Percentiles rank a stretch among this genome's conserved stretches.
Evolutionary conservation across 495 filamentous ascomycete genomes (phyloP).

Genomic region (Hypoxylon lienhwacheense): DNA sequence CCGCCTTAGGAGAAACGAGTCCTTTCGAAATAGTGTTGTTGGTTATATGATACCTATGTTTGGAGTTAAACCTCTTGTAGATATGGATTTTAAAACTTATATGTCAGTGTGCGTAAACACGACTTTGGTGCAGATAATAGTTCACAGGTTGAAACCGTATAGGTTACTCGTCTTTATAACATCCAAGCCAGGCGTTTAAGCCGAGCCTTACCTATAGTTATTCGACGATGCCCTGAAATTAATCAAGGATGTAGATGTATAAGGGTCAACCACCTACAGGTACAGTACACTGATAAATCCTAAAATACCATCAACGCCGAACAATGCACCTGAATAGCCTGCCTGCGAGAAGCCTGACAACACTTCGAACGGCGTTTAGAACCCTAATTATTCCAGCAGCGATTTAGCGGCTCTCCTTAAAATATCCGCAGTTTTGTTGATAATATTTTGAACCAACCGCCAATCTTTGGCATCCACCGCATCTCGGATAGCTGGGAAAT

Average conservation of each 20-base stretch:
- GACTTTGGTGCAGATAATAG: too few species aligned
- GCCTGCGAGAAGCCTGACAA: constrained; percentile 2
- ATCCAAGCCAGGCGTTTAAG: neutral
- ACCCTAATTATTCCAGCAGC: constrained; percentile 42
- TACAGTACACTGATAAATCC: constrained; percentile 24
- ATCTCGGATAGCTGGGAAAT: constrained; percentile 86
- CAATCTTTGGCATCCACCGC: constrained; percentile 72
- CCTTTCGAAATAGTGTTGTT: too few species aligned
- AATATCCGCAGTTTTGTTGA: constrained; percentile 71
- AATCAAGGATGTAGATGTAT: constrained; percentile 17
- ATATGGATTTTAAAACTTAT: neutral
- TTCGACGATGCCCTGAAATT: constrained; percentile 28
- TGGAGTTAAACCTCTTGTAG: too few species aligned
- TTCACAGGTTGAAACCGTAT: too few species aligned
- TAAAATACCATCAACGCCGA: constrained; percentile 22
- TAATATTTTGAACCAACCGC: constrained; percentile 66
- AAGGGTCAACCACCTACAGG: constrained; percentile 16
- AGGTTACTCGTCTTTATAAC: too few species aligned
- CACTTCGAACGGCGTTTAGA: neutral
- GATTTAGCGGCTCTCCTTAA: constrained; percentile 65
- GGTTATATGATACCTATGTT: too few species aligned
- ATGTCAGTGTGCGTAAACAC: neutral
- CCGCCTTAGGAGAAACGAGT: too few species aligned
- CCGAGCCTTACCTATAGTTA: constrained; percentile 20
- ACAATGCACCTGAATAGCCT: constrained; percentile 27